phyloP scores from a whole-genome alignment of 2,329 filamentous ascomycete species.

The Diaporthe helianthi region DNA sequence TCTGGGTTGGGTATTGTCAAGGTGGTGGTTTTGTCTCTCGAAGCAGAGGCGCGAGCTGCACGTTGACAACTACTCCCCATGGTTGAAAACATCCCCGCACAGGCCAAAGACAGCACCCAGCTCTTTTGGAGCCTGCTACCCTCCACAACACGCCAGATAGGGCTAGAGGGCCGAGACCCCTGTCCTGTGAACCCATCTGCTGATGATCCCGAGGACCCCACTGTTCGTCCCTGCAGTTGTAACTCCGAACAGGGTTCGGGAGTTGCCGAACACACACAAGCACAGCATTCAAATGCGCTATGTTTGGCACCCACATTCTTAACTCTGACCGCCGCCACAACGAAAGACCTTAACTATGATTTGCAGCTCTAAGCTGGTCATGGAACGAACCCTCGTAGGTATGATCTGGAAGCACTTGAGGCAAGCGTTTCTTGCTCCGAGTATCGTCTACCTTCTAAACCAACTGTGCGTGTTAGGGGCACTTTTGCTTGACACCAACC shows the following conservation, averaged over 20 bases:
- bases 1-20: background rate
- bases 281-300: too few relatives aligned
- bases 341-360: too few relatives aligned
- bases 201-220: conserved; percentile 24
- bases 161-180: conserved; percentile 6
- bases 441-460: too few relatives aligned
- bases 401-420: too few relatives aligned
- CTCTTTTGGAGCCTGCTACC: conserved; percentile 24
- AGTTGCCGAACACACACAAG: conserved; percentile 1
- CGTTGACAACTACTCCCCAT: too few relatives aligned
- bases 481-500: too few relatives aligned
- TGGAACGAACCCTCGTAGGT: too few relatives aligned
- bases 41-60: conserved; percentile 26
- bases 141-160: conserved; percentile 29
- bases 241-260: conserved; percentile 1
- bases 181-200: conserved; percentile 1
- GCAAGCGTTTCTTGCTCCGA: too few relatives aligned
- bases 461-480: too few relatives aligned
- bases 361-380: too few relatives aligned
- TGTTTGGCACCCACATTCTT: background rate
- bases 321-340: too few relatives aligned
- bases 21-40: background rate
- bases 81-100: conserved; percentile 33
- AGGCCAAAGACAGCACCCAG: conserved; percentile 30
- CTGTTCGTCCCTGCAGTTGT: background rate